These are phyloP conservation scores for Ogataea paraovalis DNA, from an alignment of 805 yeast species.

Conservation along the genomic window DNA sequence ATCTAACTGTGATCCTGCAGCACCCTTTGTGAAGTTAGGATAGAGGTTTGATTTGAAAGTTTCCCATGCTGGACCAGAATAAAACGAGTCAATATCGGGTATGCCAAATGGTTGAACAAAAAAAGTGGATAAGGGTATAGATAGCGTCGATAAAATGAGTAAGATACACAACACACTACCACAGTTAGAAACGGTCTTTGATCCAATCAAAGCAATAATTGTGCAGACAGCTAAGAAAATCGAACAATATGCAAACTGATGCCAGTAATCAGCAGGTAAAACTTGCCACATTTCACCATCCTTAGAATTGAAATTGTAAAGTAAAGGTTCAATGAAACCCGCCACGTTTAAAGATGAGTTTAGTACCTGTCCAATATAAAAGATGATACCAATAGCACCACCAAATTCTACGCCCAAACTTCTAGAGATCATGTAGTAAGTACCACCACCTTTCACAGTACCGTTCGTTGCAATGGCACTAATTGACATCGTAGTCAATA, in stretches of 20 bases:
- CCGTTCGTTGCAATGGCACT: constrained; percentile 98
- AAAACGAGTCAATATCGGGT: constrained; percentile 44
- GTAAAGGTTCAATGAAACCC: constrained; percentile 88
- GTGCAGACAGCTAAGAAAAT: constrained; percentile 66
- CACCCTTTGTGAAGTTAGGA: constrained; percentile 83
- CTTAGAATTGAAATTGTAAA: constrained; percentile 67
- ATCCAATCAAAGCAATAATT: constrained; percentile 73
- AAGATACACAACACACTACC: constrained; percentile 71
- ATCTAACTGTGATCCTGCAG: constrained; percentile 76
- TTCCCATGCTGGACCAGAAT: constrained; percentile 71
- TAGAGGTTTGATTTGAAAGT: constrained; percentile 63
- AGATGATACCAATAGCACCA: constrained; percentile 93
- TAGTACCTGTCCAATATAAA: constrained; percentile 89
- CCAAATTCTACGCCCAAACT: constrained; percentile 98
- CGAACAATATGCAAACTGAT: constrained; percentile 70
- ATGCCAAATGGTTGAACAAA: constrained; percentile 59
- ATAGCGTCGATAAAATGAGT: constrained; percentile 65
- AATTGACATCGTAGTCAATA: constrained; percentile 82
- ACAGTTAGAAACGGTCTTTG: constrained; percentile 75
- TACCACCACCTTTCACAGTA: constrained; percentile 97
- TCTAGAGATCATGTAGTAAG: constrained; percentile 94
- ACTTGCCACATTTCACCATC: constrained; percentile 53
- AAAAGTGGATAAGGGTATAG: constrained; percentile 76
- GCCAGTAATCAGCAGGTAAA: constrained; percentile 64
- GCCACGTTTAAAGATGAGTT: constrained; percentile 92